Base-by-base conservation (phyloP, 495 filamentous ascomycete species). In the Penicillium desertorum region DNA sequence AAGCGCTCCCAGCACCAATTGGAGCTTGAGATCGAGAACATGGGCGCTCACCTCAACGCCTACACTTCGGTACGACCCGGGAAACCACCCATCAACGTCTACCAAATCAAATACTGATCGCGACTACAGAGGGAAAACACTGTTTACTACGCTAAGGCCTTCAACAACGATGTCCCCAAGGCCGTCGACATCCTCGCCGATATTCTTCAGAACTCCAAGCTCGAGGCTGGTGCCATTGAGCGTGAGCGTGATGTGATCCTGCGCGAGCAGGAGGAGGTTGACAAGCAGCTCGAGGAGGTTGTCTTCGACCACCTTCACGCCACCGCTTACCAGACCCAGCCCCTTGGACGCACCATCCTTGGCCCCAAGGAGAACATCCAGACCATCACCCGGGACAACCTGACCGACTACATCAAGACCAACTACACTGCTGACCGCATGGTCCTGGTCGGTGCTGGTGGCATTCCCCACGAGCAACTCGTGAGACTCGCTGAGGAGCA, bases 371-470 rank as follows among this genome's bases (percentile, higher is more conserved):
- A 97, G 81, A 99, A 99, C 84, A 99, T 99, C 77, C 83, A 91
- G 69, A 92, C 88, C 76, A 98, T 99, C 79, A 84, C 88, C 70
- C 86, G 91, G 55, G 83, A 88, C 65, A 93, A 99, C 76, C 82
- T 99, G 61, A 76, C 81, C 68, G 87, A 88, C 77, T 99, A 98
- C 81, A 98, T 99, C 83, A 94, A 94, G 80, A 90, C 86, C 77
- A 99, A 99, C 83, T 99, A 99, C 82, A 96, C 90, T 44, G 92
- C 95, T 57, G 94, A 99, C 79, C 91, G 95, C 68, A 99, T 98
- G 93, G 94, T 99, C 46, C 87, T 99, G 45, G 95, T 96, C 62
- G 94, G 92, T 69, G 86, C 95, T 54, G 94, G 94, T 71, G 94
- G 94, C 61, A 81, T 98, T 65, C 92, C 95, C 57, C 94, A 99